Percentiles rank a stretch among this genome's conserved stretches.
Conservation (phyloP, 352 stramenopile species). For the Thalassiosira sp. region DNA sequence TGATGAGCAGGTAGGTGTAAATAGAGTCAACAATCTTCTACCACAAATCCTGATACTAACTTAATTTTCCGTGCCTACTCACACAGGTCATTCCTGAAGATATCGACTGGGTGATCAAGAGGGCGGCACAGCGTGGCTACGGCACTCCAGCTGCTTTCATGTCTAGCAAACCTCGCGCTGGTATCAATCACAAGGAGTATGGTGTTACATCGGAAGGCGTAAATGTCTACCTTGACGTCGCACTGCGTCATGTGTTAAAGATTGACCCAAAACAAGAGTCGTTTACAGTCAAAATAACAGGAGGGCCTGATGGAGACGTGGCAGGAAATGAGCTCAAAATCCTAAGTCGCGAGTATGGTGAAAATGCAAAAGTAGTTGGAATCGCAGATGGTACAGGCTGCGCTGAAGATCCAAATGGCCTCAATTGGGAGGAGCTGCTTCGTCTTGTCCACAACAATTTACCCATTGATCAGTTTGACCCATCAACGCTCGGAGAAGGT, state of each 20-base stretch:
- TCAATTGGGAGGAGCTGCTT: conserved; percentile 91
- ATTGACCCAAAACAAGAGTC: conserved; percentile 86
- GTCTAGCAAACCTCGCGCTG: conserved; percentile 92
- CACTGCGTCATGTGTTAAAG: conserved; percentile 87
- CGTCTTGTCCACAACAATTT: conserved; percentile 88
- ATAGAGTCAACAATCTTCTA: not conserved
- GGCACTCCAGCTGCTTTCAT: conserved; percentile 95
- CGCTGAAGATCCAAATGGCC: conserved; percentile 92
- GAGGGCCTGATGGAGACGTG: conserved; percentile 96
- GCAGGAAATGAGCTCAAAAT: conserved; percentile 98
- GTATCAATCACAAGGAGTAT: conserved; percentile 98
- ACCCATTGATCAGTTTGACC: conserved; percentile 90
- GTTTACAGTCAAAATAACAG: conserved; percentile 97
- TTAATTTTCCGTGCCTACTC: not conserved
- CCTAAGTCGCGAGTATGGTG: conserved; percentile 91
- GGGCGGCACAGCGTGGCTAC: conserved; percentile 92
- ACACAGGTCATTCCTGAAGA: conserved; percentile 88
- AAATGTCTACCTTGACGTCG: conserved; percentile 94
- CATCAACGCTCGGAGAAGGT: conserved; percentile 71
- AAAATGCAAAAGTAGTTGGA: conserved; percentile 89
- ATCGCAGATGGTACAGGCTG: conserved; percentile 92
- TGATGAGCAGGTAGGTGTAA: conserved; percentile 88
- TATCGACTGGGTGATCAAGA: conserved; percentile 95
- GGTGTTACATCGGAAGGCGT: conserved; percentile 97
- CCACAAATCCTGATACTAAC: not conserved